These are phyloP conservation scores for Fistulifera pelliculosa DNA, from an alignment of 108 stramenopile species.

Conservation along the genomic window DNA sequence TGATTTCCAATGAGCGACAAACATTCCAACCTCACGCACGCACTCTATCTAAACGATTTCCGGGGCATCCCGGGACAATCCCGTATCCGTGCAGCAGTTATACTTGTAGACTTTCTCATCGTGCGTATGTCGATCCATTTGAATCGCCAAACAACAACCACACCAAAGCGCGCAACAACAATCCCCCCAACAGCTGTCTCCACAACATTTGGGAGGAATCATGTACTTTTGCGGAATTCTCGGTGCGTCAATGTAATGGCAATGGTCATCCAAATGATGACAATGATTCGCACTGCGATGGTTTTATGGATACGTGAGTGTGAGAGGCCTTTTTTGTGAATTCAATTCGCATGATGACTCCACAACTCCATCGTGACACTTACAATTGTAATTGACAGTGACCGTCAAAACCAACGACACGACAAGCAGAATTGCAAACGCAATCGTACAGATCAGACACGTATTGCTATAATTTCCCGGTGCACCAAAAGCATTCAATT, in stretches of 20 bases:
- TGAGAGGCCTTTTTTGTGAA: no score
- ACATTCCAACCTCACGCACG: no score
- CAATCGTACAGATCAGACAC: not conserved
- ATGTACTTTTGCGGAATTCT: not conserved
- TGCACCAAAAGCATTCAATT: not conserved
- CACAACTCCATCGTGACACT: no score
- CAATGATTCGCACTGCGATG: not conserved
- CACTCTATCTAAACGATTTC: slow-evolving; percentile 2
- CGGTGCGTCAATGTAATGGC: not conserved
- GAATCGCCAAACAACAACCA: slow-evolving; percentile 1
- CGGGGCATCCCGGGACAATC: not conserved
- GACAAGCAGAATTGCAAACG: not conserved
- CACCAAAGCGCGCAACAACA: slow-evolving; percentile 3
- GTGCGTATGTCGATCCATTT: slow-evolving; percentile 8
- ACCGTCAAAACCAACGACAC: not conserved
- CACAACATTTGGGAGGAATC: not conserved
- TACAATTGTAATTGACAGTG: not conserved
- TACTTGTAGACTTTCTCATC: slow-evolving; percentile 3
- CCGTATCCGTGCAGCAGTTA: not conserved
- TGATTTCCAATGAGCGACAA: no score
- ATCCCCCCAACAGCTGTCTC: not conserved
- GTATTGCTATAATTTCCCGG: not conserved
- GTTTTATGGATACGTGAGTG: no score
- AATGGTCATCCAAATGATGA: not conserved
- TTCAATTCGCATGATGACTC: no score